Base-by-base conservation (phyloP, 139 green algal genomes). In the Chlamydomonas sphaeroides region DNA sequence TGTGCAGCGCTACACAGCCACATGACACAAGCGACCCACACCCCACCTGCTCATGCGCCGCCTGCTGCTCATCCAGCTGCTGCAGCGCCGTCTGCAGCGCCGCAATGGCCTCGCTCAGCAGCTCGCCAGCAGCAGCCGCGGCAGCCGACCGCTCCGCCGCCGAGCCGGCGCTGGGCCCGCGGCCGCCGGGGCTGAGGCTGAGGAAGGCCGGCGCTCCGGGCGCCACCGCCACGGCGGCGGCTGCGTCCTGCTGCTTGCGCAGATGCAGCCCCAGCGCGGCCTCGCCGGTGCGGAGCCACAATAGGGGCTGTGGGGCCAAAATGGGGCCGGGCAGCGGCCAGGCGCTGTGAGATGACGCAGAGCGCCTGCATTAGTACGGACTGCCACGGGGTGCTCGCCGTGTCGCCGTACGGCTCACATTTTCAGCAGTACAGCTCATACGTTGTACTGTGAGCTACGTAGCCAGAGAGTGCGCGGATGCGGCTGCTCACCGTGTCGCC, bases 231-330 rank as follows among this genome's bases (percentile, higher is more conserved):
- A 18, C 35, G 1, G 63, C 20, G 3, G 33, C 18, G 1, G 63
- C 35, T 10, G 35, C 15, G 15, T 80, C 72, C 48, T 68, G 59
- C 48, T 78, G 77, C 63, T 65, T 45, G 53, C 67, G 59, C 28
- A 74, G 80, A 41, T 83, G 80, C 26, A 84, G 45, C 23, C 80
- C 68, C 26, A 89, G 30, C 11, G 39, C 78, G 0, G 80, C 80
- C 71, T 89, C 85, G 25, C 80, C 85, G 26, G 73, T 67, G 3
- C 85, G 80, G 5, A 89, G 53, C 85, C 85, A 89, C 28, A 89
- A 61, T 49, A 71, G 59, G 35, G 80, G 81, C 68, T 86, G 68
- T 32, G 53, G 42, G 23, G 32, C 23, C 25, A 17, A 61, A 61
- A 51, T 14, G 14, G 14, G 45, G 14, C 10, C 45, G 14, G 14